These are phyloP conservation scores for Acer campestre DNA, from an alignment of 345 rosid species.

Conservation along the genomic window DNA sequence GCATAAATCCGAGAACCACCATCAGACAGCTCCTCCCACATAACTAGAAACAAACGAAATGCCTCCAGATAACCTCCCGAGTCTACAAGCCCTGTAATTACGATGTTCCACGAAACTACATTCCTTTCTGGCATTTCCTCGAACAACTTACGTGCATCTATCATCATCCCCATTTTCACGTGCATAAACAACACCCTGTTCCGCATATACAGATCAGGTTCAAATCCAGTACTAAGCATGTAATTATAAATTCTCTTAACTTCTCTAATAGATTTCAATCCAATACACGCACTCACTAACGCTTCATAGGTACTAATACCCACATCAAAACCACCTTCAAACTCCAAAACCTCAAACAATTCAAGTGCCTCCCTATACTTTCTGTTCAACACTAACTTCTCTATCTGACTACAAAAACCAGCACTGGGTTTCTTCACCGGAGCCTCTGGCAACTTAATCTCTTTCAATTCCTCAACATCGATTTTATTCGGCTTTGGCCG, in stretches of 20 bases:
- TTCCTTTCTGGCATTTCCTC: constrained; percentile 78
- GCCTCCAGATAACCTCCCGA: constrained; percentile 65
- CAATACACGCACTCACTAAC: constrained; percentile 71
- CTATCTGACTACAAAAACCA: constrained; percentile 72
- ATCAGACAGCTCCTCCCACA: constrained; percentile 83
- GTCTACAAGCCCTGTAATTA: constrained; percentile 62
- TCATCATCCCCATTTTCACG: constrained; percentile 73
- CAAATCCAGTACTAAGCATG: constrained; percentile 56
- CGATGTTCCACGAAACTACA: constrained; percentile 63
- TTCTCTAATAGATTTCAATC: constrained; percentile 62
- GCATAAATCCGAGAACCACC: constrained; percentile 58
- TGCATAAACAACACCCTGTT: constrained; percentile 76
- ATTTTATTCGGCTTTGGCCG: constrained; percentile 50
- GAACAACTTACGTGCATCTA: constrained; percentile 66
- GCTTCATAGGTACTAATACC: constrained; percentile 69
- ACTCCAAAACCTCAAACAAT: constrained; percentile 77
- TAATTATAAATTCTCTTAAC: constrained; percentile 66
- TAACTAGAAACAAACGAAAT: constrained; percentile 54
- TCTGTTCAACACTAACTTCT: constrained; percentile 61
- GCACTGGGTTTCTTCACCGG: constrained; percentile 43
- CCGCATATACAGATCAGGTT: constrained; percentile 60
- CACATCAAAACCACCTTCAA: constrained; percentile 49
- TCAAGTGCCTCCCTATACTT: constrained; percentile 73
- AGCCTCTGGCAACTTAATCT: constrained; percentile 22
- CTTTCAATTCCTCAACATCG: constrained; percentile 25